These are phyloP conservation scores for Purshia tridentata DNA, from an alignment of 306 rosid species.

Conservation along the genomic window DNA sequence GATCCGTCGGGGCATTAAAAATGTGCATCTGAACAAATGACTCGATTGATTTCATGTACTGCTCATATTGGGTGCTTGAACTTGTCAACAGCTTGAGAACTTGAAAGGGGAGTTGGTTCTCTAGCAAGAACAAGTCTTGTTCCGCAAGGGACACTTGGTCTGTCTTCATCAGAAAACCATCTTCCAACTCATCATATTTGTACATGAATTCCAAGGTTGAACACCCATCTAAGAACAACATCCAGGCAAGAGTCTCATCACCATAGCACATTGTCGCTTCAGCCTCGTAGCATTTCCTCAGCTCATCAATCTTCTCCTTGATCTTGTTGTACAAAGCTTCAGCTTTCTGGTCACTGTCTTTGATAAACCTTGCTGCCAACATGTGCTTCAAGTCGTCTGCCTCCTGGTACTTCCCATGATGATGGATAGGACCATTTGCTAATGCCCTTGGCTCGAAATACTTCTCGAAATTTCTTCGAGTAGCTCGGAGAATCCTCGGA, in stretches of 20 bases:
- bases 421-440: conserved; percentile 28
- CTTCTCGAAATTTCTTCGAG: not conserved
- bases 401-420: not conserved
- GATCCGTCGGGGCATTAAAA: not conserved
- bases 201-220: conserved; percentile 2
- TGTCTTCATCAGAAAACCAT: not conserved
- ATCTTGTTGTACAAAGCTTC: not conserved
- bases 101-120: conserved; percentile 28
- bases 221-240: conserved; percentile 11
- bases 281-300: conserved; percentile 7
- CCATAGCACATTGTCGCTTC: not conserved
- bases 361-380: not conserved
- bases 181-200: accelerated
- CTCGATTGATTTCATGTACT: not conserved
- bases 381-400: not conserved
- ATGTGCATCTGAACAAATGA: not conserved
- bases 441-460: conserved; percentile 17
- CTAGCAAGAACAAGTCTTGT: conserved; percentile 29
- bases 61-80: accelerated
- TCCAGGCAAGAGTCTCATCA: not conserved
- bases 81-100: conserved; percentile 7
- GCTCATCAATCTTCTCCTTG: not conserved
- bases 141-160: not conserved
- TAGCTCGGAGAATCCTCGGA: not conserved
- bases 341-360: accelerated